Base-by-base conservation (phyloP, 2,329 filamentous ascomycete species). In the Diaporthe velutina region DNA sequence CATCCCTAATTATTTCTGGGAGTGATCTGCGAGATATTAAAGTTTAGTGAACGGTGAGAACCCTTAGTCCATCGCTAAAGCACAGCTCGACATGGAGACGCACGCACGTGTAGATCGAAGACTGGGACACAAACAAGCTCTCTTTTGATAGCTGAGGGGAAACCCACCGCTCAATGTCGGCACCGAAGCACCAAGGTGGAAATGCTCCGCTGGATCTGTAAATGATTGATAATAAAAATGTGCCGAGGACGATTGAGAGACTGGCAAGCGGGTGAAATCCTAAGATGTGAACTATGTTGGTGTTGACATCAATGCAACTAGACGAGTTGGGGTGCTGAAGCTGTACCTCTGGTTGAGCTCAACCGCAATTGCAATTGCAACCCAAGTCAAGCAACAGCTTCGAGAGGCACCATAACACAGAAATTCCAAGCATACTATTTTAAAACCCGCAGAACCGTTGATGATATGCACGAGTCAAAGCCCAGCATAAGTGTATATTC, bases 11-110 rank as follows among this genome's bases (percentile, higher is more conserved):
- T n/a, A 7, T n/a, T 66, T 45, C 3, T 48, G 40, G 60, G 42
- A 48, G 28, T 66, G 60, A 50, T 66, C 40, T 35, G 60, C 60
- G 40, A 33, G n/a, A 33, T n/a, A 28, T n/a, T 30, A 48, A 66
- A 66, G 60, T 22, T 66, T 50, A 50, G 40, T 48, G 40, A 66
- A 33, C 58, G 38, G 58, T 64, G 58, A 61, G 58, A 7, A 28
- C 38, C 38, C 25, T 25, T 19, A 30, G 58, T 30, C 38, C n/a
- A 25, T 25, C 38, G 38, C 42, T 42, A 61, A 35, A 42, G n/a
- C 38, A 28, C 25, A 42, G 38, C 38, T 28, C 25, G 38, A 42
- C 58, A 12, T 42, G 38, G n/a, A 28, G 57, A 19, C 3, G 22
- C n/a, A 38, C 6, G 40, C 57, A 42, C 7, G n/a, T 42, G 33